A percentile compares a stretch with the other conserved stretches of the same genome.
Conservation (phyloP, 2,329 filamentous ascomycete genomes). For the Alternaria tenuissima region DNA sequence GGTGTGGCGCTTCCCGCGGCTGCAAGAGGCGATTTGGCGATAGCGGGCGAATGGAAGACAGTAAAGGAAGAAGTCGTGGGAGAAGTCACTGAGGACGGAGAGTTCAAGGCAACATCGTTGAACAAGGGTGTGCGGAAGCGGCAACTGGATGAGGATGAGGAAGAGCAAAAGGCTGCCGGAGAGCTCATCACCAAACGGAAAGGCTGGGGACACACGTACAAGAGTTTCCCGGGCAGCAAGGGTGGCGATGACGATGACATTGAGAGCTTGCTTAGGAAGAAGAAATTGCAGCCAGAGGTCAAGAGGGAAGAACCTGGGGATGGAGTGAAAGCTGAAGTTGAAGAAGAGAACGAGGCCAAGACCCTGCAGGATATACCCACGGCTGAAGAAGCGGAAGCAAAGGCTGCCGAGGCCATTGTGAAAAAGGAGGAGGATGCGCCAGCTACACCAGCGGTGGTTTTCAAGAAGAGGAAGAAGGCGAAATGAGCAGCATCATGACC, state of each 20-base stretch:
- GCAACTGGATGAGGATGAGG: constrained; percentile 66
- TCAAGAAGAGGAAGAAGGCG: constrained; percentile 82
- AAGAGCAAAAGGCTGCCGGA: constrained; percentile 67
- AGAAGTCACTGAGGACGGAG: constrained; percentile 55
- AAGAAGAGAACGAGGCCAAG: constrained; percentile 26
- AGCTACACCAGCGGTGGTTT: constrained; percentile 64
- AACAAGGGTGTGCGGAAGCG: constrained; percentile 70
- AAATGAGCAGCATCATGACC: constrained; percentile 31
- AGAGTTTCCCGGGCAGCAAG: constrained; percentile 54
- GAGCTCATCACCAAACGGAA: constrained; percentile 53
- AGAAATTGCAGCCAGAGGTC: constrained; percentile 35
- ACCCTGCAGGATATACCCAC: constrained; percentile 38
- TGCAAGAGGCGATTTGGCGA: constrained; percentile 80
- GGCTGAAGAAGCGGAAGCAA: constrained; percentile 36
- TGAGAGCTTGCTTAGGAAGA: constrained; percentile 64
- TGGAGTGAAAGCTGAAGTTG: constrained; percentile 29
- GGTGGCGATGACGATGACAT: constrained; percentile 70
- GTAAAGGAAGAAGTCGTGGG: constrained; percentile 60
- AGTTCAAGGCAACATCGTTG: constrained; percentile 53
- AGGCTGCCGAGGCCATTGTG: constrained; percentile 20
- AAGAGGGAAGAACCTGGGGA: constrained; percentile 55
- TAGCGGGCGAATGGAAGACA: constrained; percentile 87
- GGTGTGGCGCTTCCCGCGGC: constrained; percentile 85
- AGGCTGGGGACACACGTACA: constrained; percentile 58
- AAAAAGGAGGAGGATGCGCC: constrained; percentile 35